phyloP scores from a whole-genome alignment of 1,284 basidiomycete genomes.

The Ganoderma lucidum region DNA sequence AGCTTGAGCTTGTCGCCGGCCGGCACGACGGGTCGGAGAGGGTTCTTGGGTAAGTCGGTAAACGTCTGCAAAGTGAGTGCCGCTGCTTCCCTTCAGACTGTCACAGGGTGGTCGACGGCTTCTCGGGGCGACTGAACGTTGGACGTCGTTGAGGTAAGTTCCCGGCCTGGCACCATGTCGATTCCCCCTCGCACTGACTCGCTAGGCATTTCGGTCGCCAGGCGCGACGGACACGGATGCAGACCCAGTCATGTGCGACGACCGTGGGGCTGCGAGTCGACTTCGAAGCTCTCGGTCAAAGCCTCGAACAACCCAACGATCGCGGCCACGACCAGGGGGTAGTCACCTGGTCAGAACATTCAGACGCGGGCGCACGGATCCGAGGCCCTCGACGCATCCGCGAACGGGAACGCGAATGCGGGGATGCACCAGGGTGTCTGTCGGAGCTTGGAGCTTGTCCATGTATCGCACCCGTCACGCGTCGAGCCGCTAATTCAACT shows the following conservation, averaged over 20 bases:
- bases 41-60: background rate
- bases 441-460: slow-evolving; percentile 30
- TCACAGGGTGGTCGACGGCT: background rate
- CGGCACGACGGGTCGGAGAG: background rate
- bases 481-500: background rate
- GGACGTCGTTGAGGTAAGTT: background rate
- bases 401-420: slow-evolving; percentile 22
- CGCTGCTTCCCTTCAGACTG: background rate
- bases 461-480: slow-evolving; percentile 1
- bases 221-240: slow-evolving; percentile 21
- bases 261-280: slow-evolving; percentile 19
- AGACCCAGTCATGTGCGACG: slow-evolving; percentile 18
- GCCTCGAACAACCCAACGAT: background rate
- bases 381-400: slow-evolving; percentile 30
- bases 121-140: slow-evolving; percentile 3
- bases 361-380: slow-evolving; percentile 13
- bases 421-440: slow-evolving; percentile 9
- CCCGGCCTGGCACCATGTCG: background rate
- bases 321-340: background rate
- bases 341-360: background rate
- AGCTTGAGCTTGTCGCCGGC: background rate
- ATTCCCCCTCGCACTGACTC: background rate
- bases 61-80: background rate
- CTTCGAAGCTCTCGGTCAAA: background rate
- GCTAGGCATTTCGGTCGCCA: background rate